These are phyloP conservation scores for Trichoderma citrinoviride DNA, from an alignment of 2,329 filamentous ascomycete species.

Conservation along the genomic window DNA sequence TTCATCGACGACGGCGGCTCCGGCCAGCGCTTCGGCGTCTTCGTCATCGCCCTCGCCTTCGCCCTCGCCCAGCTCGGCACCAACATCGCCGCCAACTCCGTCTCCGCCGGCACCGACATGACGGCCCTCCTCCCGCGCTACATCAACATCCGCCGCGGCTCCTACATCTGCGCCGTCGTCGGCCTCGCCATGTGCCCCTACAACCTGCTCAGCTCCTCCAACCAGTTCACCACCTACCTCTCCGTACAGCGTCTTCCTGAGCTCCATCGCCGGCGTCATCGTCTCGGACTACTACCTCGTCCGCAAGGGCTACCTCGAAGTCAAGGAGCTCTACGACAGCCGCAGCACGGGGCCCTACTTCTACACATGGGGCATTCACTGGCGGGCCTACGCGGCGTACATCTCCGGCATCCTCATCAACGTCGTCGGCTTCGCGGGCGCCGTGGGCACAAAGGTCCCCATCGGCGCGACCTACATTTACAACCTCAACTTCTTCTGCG, in stretches of 20 bases:
- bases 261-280: constrained; percentile 89
- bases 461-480: constrained; percentile 81
- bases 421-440: constrained; percentile 85
- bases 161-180: constrained; percentile 77
- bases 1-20: constrained; percentile 69
- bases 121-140: constrained; percentile 76
- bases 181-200: constrained; percentile 86
- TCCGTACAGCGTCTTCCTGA: constrained; percentile 92
- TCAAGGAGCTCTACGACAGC: constrained; percentile 75
- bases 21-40: constrained; percentile 70
- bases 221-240: constrained; percentile 88
- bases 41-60: constrained; percentile 68
- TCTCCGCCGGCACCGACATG: constrained; percentile 80
- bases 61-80: constrained; percentile 79
- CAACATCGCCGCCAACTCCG: constrained; percentile 83
- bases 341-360: constrained; percentile 68
- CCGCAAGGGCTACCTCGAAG: constrained; percentile 74
- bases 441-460: constrained; percentile 69
- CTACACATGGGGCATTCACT: constrained; percentile 71
- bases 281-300: constrained; percentile 84
- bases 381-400: constrained; percentile 81
- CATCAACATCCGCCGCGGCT: constrained; percentile 81
- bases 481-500: constrained; percentile 85
- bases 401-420: constrained; percentile 83
- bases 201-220: constrained; percentile 70